Base-by-base conservation (phyloP, 202 grass and related monocot species). In the Brachypodium distachyon region DNA sequence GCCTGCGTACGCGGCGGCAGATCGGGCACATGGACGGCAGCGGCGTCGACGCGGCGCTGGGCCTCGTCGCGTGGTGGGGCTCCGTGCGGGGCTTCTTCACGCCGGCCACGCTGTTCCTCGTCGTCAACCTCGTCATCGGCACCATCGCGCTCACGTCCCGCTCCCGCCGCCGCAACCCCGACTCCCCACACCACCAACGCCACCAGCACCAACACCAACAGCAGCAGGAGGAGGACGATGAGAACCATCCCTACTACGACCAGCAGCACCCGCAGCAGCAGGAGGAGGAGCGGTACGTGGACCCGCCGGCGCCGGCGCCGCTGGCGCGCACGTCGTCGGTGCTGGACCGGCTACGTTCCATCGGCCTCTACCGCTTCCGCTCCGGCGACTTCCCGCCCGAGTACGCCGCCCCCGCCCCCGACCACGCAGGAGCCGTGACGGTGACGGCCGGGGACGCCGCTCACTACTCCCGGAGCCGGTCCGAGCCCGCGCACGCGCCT, bases 61-160 rank as follows among this genome's bases (percentile, higher is more conserved):
- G 78, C 22, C n/a, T n/a, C n/a, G n/a, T n/a, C n/a, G 65, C 77
- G 28, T 92, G 91, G 28, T 92, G 91, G 94, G 72, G 77, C 54
- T 72, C 81, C 9, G 40, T 88, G 5, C 71, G 58, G 5, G 85
- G 76, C 0, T 94, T 81, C 85, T 83, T 94, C 72, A 88, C 89
- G 8, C 91, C 95, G 14, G 76, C 84, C 9, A 84, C 41, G 16
- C 82, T 97, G 3, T 97, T 97, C 84, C n/a, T 97, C 46, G 38
- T 92, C 37, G 79, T 97, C 72, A 97, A 97, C 89, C 31, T 97
- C 76, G 89, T 97, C 85, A 87, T 87, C 86, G 91, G 82, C 52
- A 97, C 91, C 82, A 97, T 87, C 91, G 82, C 61, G n/a, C 87
- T 93, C 72, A 87, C 81, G 53, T 93, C 90, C 3, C 80, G 72